Conservation (phyloP, 1,284 basidiomycete species). For the Papiliotrema laurentii region DNA sequence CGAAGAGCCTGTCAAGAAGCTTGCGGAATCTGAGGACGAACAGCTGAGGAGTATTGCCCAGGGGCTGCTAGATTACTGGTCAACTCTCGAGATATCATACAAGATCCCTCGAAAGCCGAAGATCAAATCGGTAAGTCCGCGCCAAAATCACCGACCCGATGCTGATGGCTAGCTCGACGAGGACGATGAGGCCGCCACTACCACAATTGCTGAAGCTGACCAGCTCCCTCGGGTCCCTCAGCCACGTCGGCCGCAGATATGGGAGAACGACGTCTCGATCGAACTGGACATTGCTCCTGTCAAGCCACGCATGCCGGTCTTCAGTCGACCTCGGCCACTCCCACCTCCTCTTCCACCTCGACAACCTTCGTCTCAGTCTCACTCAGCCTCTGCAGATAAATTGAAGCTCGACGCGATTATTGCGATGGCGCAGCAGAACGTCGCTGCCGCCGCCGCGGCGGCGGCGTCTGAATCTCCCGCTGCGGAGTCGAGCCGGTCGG, state of each 20-base stretch:
- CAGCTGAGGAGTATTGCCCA: slow-evolving; percentile 26
- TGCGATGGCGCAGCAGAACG: slow-evolving; percentile 43
- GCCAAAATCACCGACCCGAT: not conserved
- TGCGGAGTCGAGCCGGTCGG: slow-evolving; percentile 29
- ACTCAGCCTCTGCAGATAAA: slow-evolving; percentile 18
- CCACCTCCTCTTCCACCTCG: slow-evolving; percentile 23
- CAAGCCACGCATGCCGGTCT: slow-evolving; percentile 16
- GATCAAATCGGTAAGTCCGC: slow-evolving; percentile 28
- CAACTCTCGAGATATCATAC: slow-evolving; percentile 37
- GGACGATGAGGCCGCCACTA: slow-evolving; percentile 42
- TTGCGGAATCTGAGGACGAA: slow-evolving; percentile 24
- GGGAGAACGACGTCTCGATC: slow-evolving; percentile 30
- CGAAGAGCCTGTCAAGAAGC: slow-evolving; percentile 58
- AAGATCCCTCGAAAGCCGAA: slow-evolving; percentile 39
- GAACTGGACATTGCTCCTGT: slow-evolving; percentile 34
- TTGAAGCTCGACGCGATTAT: slow-evolving; percentile 48
- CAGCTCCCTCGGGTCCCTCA: slow-evolving; percentile 5
- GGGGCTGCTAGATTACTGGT: slow-evolving; percentile 39
- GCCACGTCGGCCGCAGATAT: slow-evolving; percentile 30
- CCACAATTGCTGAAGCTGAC: slow-evolving; percentile 39
- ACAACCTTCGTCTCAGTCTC: slow-evolving; percentile 7
- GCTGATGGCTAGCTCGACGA: slow-evolving; percentile 34
- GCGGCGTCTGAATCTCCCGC: slow-evolving; percentile 28
- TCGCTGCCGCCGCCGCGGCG: slow-evolving; percentile 49
- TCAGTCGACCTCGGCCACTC: slow-evolving; percentile 23